phyloP scores from a whole-genome alignment of 345 rosid species.

The Eucalyptus cloeziana region DNA sequence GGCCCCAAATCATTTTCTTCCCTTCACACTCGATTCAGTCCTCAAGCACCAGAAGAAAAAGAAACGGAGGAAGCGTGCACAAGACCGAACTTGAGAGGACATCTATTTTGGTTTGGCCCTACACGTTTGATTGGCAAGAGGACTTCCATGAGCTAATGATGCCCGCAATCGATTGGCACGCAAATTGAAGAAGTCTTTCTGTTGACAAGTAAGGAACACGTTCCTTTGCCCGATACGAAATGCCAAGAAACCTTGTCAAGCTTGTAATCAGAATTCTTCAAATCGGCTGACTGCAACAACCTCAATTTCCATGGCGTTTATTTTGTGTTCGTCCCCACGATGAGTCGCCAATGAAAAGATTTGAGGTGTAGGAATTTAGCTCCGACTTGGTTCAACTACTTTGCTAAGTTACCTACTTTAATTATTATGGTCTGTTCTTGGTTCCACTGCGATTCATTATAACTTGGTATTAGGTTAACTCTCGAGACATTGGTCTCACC shows the following conservation, averaged over 20 bases:
- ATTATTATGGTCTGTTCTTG: neutral
- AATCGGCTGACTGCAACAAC: neutral
- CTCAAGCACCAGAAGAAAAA: neutral
- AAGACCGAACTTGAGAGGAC: neutral
- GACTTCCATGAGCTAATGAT: neutral
- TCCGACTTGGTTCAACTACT: neutral
- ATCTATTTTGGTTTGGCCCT: neutral
- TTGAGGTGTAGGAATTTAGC: neutral
- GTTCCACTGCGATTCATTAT: neutral
- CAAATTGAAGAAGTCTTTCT: neutral
- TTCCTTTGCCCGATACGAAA: neutral
- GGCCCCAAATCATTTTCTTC: neutral
- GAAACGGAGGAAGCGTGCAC: neutral
- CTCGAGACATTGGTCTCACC: neutral
- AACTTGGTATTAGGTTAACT: neutral
- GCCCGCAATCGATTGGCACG: neutral
- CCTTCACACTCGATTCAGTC: neutral
- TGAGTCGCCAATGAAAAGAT: neutral
- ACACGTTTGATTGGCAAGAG: neutral
- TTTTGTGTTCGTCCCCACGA: neutral
- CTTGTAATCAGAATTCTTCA: neutral
- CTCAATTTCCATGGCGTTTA: neutral
- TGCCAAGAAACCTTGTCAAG: neutral
- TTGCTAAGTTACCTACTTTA: neutral
- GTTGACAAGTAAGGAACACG: neutral